These are phyloP conservation scores for Saccharomycopsis synnaedendra DNA, from an alignment of 805 yeast genomes.

Conservation along the genomic window DNA sequence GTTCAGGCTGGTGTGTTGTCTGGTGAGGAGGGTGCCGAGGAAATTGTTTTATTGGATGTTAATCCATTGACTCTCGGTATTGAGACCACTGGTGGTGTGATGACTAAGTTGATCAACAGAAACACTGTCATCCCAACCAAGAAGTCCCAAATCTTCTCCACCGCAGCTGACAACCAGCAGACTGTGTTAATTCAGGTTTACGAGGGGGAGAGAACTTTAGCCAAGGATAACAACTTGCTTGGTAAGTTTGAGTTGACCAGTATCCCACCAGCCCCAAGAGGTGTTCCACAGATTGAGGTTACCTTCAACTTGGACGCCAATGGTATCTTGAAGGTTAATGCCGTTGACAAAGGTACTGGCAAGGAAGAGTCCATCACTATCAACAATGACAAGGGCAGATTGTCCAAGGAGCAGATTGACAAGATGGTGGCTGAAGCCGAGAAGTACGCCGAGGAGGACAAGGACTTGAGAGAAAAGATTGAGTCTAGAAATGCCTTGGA, in stretches of 20 bases:
- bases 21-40: constrained; percentile 91
- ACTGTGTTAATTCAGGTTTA: constrained; percentile 88
- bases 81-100: constrained; percentile 95
- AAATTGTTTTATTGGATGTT: constrained; percentile 82
- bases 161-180: constrained; percentile 94
- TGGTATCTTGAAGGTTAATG: constrained; percentile 78
- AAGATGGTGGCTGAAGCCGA: constrained; percentile 98
- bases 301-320: constrained; percentile 82
- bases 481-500: constrained; percentile 83
- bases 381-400: constrained; percentile 89
- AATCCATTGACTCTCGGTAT: constrained; percentile 92
- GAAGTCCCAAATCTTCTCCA: constrained; percentile 90
- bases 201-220: constrained; percentile 95
- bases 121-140: constrained; percentile 93
- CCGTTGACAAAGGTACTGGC: constrained; percentile 91
- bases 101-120: constrained; percentile 92
- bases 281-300: constrained; percentile 83
- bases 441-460: constrained; percentile 86
- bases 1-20: constrained; percentile 97
- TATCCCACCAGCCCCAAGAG: constrained; percentile 88
- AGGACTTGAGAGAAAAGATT: constrained; percentile 68
- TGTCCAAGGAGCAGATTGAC: constrained; percentile 87
- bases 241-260: constrained; percentile 83
- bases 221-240: constrained; percentile 82
- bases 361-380: constrained; percentile 84